phyloP scores from a whole-genome alignment of 192 early-diverging fungal species.

The Coemansia sp. region DNA sequence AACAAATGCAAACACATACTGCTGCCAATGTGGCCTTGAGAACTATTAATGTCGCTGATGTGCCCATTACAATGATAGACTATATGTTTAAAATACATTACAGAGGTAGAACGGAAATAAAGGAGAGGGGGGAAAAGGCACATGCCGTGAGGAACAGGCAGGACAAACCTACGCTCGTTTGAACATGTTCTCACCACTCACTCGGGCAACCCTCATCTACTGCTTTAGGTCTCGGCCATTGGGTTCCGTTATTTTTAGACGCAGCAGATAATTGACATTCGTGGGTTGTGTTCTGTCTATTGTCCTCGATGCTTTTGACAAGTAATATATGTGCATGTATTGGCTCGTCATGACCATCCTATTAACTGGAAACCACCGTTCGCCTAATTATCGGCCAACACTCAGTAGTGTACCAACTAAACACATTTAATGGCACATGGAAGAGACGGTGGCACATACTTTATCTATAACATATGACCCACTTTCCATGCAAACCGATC shows the following conservation, averaged over 20 bases:
- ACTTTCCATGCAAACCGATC: neutral
- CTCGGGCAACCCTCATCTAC: neutral
- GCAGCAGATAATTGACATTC: neutral
- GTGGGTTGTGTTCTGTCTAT: neutral
- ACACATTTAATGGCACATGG: neutral
- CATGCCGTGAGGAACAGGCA: neutral
- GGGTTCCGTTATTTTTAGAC: neutral
- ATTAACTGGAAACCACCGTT: neutral
- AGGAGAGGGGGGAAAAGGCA: neutral
- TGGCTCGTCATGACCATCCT: neutral
- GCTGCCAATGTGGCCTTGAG: slow-evolving; percentile 36
- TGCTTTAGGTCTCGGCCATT: neutral
- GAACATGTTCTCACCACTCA: neutral
- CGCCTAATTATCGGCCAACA: neutral
- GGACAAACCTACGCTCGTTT: neutral
- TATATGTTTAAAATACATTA: neutral
- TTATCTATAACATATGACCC: neutral
- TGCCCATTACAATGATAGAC: neutral
- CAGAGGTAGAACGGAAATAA: neutral
- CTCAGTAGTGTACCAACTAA: neutral
- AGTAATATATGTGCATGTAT: neutral
- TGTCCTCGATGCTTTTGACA: neutral
- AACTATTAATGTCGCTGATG: slow-evolving; percentile 15
- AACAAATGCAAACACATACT: slow-evolving; percentile 21
- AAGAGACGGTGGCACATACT: neutral